A percentile compares a stretch with the other conserved stretches of the same genome.
phyloP scores from a whole-genome alignment of 805 yeast genomes.

The Candida endomychidarum region DNA sequence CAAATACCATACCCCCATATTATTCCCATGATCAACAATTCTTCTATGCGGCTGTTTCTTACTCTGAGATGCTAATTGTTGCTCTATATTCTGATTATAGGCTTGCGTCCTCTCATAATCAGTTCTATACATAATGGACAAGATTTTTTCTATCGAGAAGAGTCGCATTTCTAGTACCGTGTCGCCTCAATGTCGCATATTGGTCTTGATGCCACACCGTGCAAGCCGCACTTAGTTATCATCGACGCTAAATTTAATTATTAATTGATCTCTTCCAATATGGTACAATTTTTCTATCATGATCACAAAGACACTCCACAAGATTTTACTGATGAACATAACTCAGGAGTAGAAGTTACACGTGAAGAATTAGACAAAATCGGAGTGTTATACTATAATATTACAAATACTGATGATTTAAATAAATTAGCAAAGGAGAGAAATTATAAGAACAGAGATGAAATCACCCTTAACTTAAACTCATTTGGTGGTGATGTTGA shows the following conservation, averaged over 20 bases:
- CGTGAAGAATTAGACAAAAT: conserved; percentile 49
- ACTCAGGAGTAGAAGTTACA: conserved; percentile 62
- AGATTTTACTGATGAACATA: conserved; percentile 64
- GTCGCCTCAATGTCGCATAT: neutral
- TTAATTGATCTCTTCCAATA: conserved; percentile 1
- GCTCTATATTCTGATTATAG: conserved; percentile 38
- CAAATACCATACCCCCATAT: conserved; percentile 63
- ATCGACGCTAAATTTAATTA: too few species aligned
- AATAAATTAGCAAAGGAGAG: conserved; percentile 67
- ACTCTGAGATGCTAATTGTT: conserved; percentile 47
- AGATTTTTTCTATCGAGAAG: too few species aligned
- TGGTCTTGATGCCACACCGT: too few species aligned
- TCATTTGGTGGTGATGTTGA: conserved; percentile 58
- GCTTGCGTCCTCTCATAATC: conserved; percentile 21
- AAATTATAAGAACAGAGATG: conserved; percentile 77
- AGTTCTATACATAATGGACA: conserved; percentile 11
- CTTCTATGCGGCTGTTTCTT: conserved; percentile 59
- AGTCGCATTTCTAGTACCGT: neutral
- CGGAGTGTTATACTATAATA: conserved; percentile 67
- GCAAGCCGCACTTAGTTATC: too few species aligned
- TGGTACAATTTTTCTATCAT: conserved; percentile 52
- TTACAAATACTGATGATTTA: conserved; percentile 53
- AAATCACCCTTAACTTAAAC: conserved; percentile 56
- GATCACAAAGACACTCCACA: conserved; percentile 57
- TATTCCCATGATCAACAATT: conserved; percentile 76